These are phyloP conservation scores for Mortierella sp. DNA, from an alignment of 371 early-diverging fungal species.

Conservation along the genomic window DNA sequence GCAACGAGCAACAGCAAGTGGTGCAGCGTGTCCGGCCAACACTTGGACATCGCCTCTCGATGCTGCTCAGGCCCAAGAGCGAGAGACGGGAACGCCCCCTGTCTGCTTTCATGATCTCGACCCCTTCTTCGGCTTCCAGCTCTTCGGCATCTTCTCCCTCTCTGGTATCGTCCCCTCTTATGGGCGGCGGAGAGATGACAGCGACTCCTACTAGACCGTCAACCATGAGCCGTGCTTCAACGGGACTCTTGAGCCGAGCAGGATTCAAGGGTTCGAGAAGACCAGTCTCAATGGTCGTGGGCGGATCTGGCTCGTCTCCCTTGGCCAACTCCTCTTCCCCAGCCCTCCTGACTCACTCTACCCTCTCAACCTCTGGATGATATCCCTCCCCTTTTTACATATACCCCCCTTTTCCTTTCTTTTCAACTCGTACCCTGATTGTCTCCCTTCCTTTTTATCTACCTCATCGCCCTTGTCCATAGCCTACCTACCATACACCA, in stretches of 20 bases:
- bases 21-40: constrained; percentile 6
- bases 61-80: constrained; percentile 21
- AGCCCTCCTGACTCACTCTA: background rate
- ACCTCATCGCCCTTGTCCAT: background rate
- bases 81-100: constrained; percentile 17
- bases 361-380: background rate
- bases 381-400: background rate
- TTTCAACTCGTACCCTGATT: background rate
- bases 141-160: background rate
- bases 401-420: background rate
- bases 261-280: background rate
- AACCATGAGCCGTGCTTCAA: background rate
- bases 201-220: background rate
- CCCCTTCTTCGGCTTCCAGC: background rate
- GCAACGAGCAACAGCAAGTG: constrained; percentile 18
- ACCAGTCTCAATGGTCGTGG: background rate
- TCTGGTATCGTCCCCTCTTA: background rate
- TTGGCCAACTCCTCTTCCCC: background rate
- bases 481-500: background rate
- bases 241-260: background rate
- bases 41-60: constrained; percentile 30
- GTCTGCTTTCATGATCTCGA: constrained; percentile 5
- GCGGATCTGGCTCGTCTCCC: background rate
- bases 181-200: background rate
- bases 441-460: background rate